Evolutionary conservation across 495 filamentous ascomycete genomes (phyloP).

Genomic region (Penicillium macrosclerotiorum): DNA sequence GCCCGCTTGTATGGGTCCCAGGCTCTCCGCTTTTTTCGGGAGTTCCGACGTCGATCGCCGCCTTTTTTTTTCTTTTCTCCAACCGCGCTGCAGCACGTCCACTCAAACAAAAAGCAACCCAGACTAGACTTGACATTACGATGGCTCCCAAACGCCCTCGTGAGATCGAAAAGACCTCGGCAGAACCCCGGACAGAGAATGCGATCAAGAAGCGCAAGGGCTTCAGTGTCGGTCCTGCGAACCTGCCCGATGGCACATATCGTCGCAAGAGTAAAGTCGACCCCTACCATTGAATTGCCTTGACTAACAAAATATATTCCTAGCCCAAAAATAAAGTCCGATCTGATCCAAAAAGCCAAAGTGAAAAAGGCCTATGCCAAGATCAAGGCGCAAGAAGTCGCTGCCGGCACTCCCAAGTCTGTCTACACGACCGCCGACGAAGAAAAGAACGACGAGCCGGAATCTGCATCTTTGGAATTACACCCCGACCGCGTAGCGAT

Average conservation of each 20-base stretch:
- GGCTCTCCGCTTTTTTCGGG: slow-evolving; percentile 2
- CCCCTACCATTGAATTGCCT: neutral
- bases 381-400: slow-evolving; percentile 63
- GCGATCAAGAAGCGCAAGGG: slow-evolving; percentile 58
- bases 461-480: slow-evolving; percentile 51
- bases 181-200: slow-evolving; percentile 36
- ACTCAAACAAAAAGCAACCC: neutral
- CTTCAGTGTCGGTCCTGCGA: slow-evolving; percentile 83
- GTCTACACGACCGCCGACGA: slow-evolving; percentile 31
- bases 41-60: slow-evolving; percentile 18
- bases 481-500: slow-evolving; percentile 73
- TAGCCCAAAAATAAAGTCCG: slow-evolving; percentile 87
- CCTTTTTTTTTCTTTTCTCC: slow-evolving; percentile 23
- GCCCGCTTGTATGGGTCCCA: too few species aligned
- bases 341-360: slow-evolving; percentile 90
- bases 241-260: slow-evolving; percentile 90
- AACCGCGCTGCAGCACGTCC: neutral
- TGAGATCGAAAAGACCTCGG: slow-evolving; percentile 44
- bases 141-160: slow-evolving; percentile 66
- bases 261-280: slow-evolving; percentile 71
- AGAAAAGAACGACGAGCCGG: slow-evolving; percentile 11
- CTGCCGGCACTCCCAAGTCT: slow-evolving; percentile 28
- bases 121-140: slow-evolving; percentile 3
- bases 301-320: slow-evolving; percentile 9
- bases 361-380: slow-evolving; percentile 92